Percentiles rank a stretch among this genome's conserved stretches.
Evolutionary conservation across 306 rosid genomes (phyloP).

Genomic region (Vigna unguiculata): DNA sequence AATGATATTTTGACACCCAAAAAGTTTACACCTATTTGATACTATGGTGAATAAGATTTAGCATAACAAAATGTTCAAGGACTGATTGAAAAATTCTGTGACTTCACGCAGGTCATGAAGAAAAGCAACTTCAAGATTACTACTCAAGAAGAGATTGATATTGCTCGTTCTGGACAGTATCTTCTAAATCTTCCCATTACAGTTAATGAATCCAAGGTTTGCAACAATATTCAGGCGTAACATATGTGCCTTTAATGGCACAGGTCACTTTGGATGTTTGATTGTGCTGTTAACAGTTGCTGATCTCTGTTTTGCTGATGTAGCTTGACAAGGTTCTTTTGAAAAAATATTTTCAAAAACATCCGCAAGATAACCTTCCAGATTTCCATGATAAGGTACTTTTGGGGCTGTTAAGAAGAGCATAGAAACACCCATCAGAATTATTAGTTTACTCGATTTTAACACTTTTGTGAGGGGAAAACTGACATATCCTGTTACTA

Average conservation of each 20-base stretch:
- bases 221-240: not conserved
- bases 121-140: conserved; percentile 91
- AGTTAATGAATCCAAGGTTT: conserved; percentile 86
- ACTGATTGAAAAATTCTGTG: not conserved
- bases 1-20: too few relatives aligned
- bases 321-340: conserved; percentile 85
- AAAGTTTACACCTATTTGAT: too few relatives aligned
- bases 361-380: conserved; percentile 69
- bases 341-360: conserved; percentile 67
- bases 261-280: conserved; percentile 30
- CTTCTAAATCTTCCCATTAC: conserved; percentile 91
- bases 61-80: not conserved
- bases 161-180: conserved; percentile 90
- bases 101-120: conserved; percentile 68
- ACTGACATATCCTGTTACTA: conserved; percentile 46
- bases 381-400: conserved; percentile 71
- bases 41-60: conserved; percentile 13
- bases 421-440: not conserved
- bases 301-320: conserved; percentile 45
- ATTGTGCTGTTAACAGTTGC: conserved; percentile 35
- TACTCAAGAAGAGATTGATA: conserved; percentile 73
- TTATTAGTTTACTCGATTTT: not conserved
- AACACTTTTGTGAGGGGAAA: conserved; percentile 15
- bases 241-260: not conserved
- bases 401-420: not conserved